Percentiles rank a stretch among this genome's conserved stretches.
phyloP scores from a whole-genome alignment of 441 rosid genomes.

The Arabidopsis hybrid region DNA sequence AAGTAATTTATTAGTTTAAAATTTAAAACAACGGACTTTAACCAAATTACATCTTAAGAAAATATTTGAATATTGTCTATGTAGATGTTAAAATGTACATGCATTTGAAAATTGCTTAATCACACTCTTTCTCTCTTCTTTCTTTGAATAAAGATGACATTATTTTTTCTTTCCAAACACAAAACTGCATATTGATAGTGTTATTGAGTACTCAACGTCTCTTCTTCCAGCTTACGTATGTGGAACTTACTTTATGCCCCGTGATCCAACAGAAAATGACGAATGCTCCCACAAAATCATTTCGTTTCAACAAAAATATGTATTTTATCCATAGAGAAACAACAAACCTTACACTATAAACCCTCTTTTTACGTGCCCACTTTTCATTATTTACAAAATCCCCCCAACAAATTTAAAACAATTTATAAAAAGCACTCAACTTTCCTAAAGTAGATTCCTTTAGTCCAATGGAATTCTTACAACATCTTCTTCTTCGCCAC shows the following conservation, averaged over 20 bases:
- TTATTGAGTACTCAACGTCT: neutral
- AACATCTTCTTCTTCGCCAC: slow-evolving; percentile 20
- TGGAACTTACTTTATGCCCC: neutral
- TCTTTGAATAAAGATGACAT: no score
- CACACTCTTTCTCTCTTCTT: no score
- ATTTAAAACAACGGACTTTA: neutral
- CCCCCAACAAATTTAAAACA: neutral
- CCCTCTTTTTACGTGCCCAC: slow-evolving; percentile 35
- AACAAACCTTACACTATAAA: neutral
- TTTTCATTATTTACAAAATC: slow-evolving; percentile 10
- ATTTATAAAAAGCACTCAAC: neutral
- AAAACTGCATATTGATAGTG: neutral
- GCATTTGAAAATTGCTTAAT: no score
- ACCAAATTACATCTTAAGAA: neutral
- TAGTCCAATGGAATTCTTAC: slow-evolving; percentile 28
- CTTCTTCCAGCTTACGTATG: neutral
- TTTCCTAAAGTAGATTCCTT: slow-evolving; percentile 20
- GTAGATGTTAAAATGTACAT: no score
- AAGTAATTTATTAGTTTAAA: neutral
- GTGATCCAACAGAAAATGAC: slow-evolving; percentile 1
- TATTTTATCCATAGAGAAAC: slow-evolving; percentile 18
- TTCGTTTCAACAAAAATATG: neutral
- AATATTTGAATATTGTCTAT: neutral
- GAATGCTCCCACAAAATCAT: neutral
- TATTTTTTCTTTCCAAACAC: neutral